Conservation (phyloP, 345 rosid species). For the Moricandia arvensis region DNA sequence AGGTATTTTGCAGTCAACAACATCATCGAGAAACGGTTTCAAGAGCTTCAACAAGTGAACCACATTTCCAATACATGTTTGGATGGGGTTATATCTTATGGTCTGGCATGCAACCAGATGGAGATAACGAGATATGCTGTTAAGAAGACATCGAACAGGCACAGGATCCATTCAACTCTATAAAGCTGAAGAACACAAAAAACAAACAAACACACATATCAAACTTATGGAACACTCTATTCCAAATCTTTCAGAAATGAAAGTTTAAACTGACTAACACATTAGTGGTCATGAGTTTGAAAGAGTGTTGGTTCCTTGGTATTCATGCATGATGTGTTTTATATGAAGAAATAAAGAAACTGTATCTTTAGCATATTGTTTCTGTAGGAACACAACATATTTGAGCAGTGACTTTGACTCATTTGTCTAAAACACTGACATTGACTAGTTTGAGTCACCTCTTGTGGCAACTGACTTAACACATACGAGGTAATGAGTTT, state of each 20-base stretch:
- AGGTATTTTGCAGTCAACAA: constrained; percentile 55
- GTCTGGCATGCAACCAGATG: constrained; percentile 83
- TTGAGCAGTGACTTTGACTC: constrained; percentile 33
- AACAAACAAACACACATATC: neutral
- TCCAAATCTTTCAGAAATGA: neutral
- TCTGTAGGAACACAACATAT: constrained; percentile 15
- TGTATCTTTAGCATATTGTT: neutral
- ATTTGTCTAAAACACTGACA: constrained; percentile 20
- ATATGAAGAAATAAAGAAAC: neutral
- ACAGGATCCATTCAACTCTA: constrained; percentile 58
- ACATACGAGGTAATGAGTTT: neutral
- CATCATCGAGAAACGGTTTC: constrained; percentile 76
- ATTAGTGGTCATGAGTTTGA: neutral
- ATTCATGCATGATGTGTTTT: neutral
- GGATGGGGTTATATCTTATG: constrained; percentile 50
- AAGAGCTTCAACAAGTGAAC: constrained; percentile 61
- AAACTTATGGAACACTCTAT: neutral
- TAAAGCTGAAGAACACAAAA: neutral
- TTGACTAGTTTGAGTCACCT: constrained; percentile 32
- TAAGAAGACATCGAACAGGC: constrained; percentile 62
- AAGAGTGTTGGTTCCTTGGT: neutral
- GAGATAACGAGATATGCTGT: constrained; percentile 81
- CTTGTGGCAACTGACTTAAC: constrained; percentile 4
- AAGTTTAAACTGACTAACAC: constrained; percentile 1
- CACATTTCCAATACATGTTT: constrained; percentile 54